Evolutionary conservation across 2,329 filamentous ascomycete species (phyloP).

Genomic region (Blastomyces emzantsi): DNA sequence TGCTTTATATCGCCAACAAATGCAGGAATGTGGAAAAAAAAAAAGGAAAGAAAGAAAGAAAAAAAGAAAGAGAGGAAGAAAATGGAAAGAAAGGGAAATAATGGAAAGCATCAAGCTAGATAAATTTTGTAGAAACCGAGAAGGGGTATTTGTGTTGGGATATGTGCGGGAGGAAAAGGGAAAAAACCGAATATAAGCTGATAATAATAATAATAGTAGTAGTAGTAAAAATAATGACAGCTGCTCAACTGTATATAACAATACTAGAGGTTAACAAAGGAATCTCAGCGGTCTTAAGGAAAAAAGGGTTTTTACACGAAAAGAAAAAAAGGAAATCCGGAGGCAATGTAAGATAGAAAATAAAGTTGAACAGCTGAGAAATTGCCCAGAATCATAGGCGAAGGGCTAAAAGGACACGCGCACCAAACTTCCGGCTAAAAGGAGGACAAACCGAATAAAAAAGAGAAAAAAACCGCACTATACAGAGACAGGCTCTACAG

Average conservation of each 20-base stretch:
- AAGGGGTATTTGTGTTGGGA: background rate
- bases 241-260: background rate
- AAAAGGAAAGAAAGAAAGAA: background rate
- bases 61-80: background rate
- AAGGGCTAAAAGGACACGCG: background rate
- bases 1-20: background rate
- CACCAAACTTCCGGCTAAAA: background rate
- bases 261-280: background rate
- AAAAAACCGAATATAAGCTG: background rate
- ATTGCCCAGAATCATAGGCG: background rate
- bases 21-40: background rate
- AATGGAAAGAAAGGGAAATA: background rate
- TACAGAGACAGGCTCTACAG: constrained; percentile 32
- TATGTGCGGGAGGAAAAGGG: too few relatives aligned
- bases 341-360: background rate
- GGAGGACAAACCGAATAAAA: background rate
- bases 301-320: background rate
- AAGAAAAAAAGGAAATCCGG: background rate
- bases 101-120: background rate
- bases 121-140: background rate
- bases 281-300: background rate
- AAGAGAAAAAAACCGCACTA: background rate
- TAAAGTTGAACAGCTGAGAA: background rate
- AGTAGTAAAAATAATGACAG: background rate
- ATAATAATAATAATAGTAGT: background rate